A percentile compares a stretch with the other conserved stretches of the same genome.
These are phyloP conservation scores for Alternaria longipes DNA, from an alignment of 2,329 filamentous ascomycete species.

Conservation along the genomic window DNA sequence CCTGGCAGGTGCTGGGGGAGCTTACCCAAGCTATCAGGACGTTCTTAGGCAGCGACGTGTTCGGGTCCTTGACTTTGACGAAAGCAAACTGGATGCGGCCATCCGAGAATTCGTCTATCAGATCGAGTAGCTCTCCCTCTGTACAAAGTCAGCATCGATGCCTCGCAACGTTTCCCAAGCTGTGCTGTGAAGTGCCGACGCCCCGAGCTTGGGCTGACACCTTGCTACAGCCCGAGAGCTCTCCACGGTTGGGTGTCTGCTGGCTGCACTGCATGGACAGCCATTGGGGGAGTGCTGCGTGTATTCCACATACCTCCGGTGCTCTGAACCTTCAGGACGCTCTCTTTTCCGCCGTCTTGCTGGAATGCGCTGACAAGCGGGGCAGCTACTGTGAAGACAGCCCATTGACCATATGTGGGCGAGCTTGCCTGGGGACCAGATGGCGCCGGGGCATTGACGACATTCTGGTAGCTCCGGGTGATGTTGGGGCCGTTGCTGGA, in stretches of 20 bases:
- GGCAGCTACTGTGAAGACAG: conserved; percentile 89
- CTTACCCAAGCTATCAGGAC: conserved; percentile 88
- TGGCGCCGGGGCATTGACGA: conserved; percentile 69
- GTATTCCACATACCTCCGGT: conserved; percentile 74
- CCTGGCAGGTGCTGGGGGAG: background rate
- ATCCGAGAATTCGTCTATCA: conserved; percentile 96
- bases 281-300: conserved; percentile 13
- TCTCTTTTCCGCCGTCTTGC: conserved; percentile 85
- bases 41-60: conserved; percentile 87
- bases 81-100: conserved; percentile 97
- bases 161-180: background rate
- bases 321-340: conserved; percentile 90
- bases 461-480: conserved; percentile 68
- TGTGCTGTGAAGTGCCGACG: conserved; percentile 13
- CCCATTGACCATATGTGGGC: conserved; percentile 90
- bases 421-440: conserved; percentile 70
- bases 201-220: conserved; percentile 26
- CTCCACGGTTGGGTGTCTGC: background rate
- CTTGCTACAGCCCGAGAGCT: conserved; percentile 7
- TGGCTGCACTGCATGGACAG: background rate
- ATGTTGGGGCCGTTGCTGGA: conserved; percentile 64
- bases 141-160: conserved; percentile 34
- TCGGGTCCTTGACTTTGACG: conserved; percentile 94
- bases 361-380: conserved; percentile 94
- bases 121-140: conserved; percentile 90